Conservation (phyloP, 495 filamentous ascomycete species). For the Penicillium alfredii region DNA sequence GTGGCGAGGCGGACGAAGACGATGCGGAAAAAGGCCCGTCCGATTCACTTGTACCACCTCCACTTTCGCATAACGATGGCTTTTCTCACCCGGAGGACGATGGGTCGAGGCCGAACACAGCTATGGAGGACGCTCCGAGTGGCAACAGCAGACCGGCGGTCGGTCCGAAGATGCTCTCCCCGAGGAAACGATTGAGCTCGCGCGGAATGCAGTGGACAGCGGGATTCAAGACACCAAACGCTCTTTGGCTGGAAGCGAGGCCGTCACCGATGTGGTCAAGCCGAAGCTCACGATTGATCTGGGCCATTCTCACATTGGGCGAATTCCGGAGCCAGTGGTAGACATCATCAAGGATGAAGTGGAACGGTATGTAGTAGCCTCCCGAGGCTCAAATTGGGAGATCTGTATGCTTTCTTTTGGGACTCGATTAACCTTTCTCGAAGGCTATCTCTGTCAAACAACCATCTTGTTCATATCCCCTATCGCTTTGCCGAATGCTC, state of each 20-base stretch:
- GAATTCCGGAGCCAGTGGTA: constrained; percentile 81
- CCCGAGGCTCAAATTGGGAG: no score
- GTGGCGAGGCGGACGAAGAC: constrained; percentile 30
- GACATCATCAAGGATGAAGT: constrained; percentile 90
- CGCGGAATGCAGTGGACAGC: constrained; percentile 58
- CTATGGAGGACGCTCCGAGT: constrained; percentile 21
- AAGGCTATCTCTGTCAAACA: constrained; percentile 89
- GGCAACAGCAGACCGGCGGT: constrained; percentile 17
- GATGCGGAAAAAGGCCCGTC: constrained; percentile 19
- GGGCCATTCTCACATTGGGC: constrained; percentile 72
- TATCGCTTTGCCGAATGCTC: constrained; percentile 78
- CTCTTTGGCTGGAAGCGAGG: constrained; percentile 60
- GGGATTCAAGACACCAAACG: constrained; percentile 64
- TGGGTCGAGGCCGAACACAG: constrained; percentile 24
- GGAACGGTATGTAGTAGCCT: constrained; percentile 59
- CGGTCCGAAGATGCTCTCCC: constrained; percentile 25
- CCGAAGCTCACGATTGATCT: constrained; percentile 83
- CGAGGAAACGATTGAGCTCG: constrained; percentile 51
- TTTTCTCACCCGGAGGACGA: constrained; percentile 28
- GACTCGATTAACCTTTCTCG: no score
- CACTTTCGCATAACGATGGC: constrained; percentile 24
- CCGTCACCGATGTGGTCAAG: constrained; percentile 62
- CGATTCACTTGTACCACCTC: constrained; percentile 21
- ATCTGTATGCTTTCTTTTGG: no score
- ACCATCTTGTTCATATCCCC: constrained; percentile 73